Percentiles rank a stretch among this genome's conserved stretches.
phyloP scores from a whole-genome alignment of 2,329 filamentous ascomycete species.

The Xylariaceae sp. region DNA sequence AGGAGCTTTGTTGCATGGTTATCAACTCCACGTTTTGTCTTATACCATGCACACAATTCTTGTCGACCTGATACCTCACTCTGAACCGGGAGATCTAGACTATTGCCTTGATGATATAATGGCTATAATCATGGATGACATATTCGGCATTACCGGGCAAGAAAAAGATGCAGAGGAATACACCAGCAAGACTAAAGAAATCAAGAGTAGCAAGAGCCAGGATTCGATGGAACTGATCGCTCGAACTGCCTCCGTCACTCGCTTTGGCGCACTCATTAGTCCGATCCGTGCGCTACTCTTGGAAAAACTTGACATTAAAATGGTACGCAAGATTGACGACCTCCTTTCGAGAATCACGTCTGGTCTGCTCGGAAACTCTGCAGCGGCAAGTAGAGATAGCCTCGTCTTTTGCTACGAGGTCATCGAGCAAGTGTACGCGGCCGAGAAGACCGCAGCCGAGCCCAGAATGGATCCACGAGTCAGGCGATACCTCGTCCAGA shows the following conservation, averaged over 20 bases:
- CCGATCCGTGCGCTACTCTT: conserved; percentile 75
- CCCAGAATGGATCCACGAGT: conserved; percentile 59
- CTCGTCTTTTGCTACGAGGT: conserved; percentile 95
- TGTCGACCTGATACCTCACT: conserved; percentile 67
- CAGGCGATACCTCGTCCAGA: conserved; percentile 75
- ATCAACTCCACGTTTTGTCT: conserved; percentile 90
- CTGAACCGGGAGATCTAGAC: conserved; percentile 79
- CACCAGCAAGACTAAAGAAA: conserved; percentile 90
- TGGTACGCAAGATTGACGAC: conserved; percentile 87
- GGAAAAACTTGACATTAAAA: conserved; percentile 78
- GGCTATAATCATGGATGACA: conserved; percentile 91
- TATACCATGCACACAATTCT: conserved; percentile 93
- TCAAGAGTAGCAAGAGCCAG: conserved; percentile 96
- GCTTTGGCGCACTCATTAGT: conserved; percentile 69
- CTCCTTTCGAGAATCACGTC: conserved; percentile 77
- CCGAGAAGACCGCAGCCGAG: conserved; percentile 48
- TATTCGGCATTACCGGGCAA: conserved; percentile 86
- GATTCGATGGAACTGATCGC: conserved; percentile 95
- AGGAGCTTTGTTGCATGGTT: conserved; percentile 76
- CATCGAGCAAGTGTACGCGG: conserved; percentile 78
- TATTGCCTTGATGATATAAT: conserved; percentile 79
- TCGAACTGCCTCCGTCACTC: conserved; percentile 70
- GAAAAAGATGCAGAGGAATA: conserved; percentile 98
- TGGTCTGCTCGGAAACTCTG: conserved; percentile 78
- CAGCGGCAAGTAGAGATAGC: conserved; percentile 73